phyloP scores from a whole-genome alignment of 495 filamentous ascomycete species.

The Patellaria atrata region DNA sequence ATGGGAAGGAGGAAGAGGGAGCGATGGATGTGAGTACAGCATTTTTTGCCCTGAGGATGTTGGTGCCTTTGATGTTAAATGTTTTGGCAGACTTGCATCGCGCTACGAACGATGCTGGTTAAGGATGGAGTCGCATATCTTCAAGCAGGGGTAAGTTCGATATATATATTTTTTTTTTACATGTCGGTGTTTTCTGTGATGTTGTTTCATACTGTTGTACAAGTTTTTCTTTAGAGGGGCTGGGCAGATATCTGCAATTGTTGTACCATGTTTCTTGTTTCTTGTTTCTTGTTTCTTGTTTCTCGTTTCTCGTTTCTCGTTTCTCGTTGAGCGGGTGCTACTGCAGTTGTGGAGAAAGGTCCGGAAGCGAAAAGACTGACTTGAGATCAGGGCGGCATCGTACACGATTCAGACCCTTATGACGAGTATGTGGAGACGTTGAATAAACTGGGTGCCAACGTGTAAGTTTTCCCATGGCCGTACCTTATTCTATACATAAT shows the following conservation, averaged over 20 bases:
- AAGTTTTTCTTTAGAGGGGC: too few species aligned
- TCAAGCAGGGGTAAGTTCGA: slow-evolving; percentile 77
- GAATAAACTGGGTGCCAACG: slow-evolving; percentile 80
- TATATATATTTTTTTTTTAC: slow-evolving; percentile 5
- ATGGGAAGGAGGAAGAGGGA: slow-evolving; percentile 39
- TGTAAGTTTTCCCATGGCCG: neutral
- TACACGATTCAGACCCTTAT: slow-evolving; percentile 85
- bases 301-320: too few species aligned
- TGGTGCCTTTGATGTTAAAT: slow-evolving; percentile 1
- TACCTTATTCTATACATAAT: neutral
- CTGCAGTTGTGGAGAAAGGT: slow-evolving; percentile 30
- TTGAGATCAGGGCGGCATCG: slow-evolving; percentile 96
- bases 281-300: too few species aligned
- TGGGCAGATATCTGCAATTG: too few species aligned
- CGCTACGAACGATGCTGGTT: slow-evolving; percentile 88
- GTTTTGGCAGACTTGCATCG: slow-evolving; percentile 43
- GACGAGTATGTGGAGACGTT: slow-evolving; percentile 96
- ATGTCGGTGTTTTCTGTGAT: neutral
- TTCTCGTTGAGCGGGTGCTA: too few species aligned
- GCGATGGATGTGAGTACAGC: slow-evolving; percentile 56
- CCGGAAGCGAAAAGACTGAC: too few species aligned
- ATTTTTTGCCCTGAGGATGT: neutral
- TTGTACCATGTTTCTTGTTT: too few species aligned
- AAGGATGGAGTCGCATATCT: slow-evolving; percentile 86
- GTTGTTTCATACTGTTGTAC: too few species aligned